phyloP scores from a whole-genome alignment of 495 filamentous ascomycete species.

The Talaromyces borbonicus region DNA sequence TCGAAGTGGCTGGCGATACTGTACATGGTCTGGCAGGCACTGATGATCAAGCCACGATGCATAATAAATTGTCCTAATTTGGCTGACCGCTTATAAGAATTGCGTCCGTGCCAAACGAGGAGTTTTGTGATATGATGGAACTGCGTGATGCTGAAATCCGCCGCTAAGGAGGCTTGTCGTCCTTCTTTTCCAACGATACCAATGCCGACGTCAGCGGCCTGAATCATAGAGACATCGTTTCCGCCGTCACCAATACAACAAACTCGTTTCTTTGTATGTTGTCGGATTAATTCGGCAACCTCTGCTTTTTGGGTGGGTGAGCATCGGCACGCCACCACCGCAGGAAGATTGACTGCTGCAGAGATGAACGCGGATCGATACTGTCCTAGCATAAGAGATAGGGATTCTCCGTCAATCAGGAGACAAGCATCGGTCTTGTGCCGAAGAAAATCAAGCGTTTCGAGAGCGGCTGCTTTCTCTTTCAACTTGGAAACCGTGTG shows the following conservation, averaged over 20 bases:
- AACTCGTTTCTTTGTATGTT: conserved; percentile 84
- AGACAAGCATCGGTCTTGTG: conserved; percentile 82
- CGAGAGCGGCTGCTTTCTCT: conserved; percentile 54
- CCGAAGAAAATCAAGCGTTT: conserved; percentile 77
- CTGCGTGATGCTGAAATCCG: conserved; percentile 90
- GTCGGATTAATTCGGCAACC: conserved; percentile 80
- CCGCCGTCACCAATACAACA: conserved; percentile 97
- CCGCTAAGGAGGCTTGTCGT: conserved; percentile 84
- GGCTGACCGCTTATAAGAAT: conserved; percentile 89
- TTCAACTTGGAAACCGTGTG: conserved; percentile 77
- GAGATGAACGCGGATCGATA: conserved; percentile 80
- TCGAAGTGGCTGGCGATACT: conserved; percentile 85
- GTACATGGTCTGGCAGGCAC: conserved; percentile 94
- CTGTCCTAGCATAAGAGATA: conserved; percentile 71
- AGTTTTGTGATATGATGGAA: conserved; percentile 96
- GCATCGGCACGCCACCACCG: conserved; percentile 93
- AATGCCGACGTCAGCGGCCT: conserved; percentile 93
- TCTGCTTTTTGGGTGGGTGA: conserved; percentile 97
- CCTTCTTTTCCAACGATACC: conserved; percentile 98
- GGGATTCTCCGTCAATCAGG: conserved; percentile 88
- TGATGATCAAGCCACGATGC: conserved; percentile 90
- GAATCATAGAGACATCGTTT: conserved; percentile 99
- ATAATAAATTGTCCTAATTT: conserved; percentile 98
- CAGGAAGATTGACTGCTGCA: conserved; percentile 75
- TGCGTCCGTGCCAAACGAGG: conserved; percentile 95